Conservation (phyloP, 2,329 filamentous ascomycete genomes). For the Sarocladium strictum region DNA sequence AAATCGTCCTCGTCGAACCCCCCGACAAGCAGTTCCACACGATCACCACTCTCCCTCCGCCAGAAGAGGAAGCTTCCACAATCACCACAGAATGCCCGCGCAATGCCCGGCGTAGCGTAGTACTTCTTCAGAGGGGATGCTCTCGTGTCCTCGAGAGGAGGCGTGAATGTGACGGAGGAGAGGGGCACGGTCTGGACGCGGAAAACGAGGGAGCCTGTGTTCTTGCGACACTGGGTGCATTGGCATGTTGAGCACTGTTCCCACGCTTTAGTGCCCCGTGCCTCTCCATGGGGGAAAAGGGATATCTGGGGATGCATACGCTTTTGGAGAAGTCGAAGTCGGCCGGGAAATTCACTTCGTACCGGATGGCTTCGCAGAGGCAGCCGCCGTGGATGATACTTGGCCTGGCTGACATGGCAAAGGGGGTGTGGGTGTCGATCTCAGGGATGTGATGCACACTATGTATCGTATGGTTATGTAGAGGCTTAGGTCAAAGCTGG, state of each 20-base stretch:
- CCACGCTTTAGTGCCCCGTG: background rate
- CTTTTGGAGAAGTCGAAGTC: conserved; percentile 36
- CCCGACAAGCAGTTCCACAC: conserved; percentile 33
- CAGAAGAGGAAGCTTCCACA: conserved; percentile 47
- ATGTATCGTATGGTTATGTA: too few species aligned
- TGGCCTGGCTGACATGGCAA: conserved; percentile 16
- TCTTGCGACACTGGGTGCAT: conserved; percentile 49
- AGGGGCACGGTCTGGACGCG: conserved; percentile 31
- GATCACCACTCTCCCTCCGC: conserved; percentile 24
- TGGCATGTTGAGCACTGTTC: conserved; percentile 41
- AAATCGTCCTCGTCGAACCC: conserved; percentile 39
- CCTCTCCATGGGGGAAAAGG: background rate
- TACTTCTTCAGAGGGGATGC: conserved; percentile 30
- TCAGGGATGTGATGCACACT: background rate
- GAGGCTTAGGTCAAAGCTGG: too few species aligned
- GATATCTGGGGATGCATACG: conserved; percentile 17
- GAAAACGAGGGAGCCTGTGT: conserved; percentile 41
- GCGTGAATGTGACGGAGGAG: conserved; percentile 28
- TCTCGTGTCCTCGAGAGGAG: conserved; percentile 11
- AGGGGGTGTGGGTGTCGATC: background rate
- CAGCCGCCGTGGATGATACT: conserved; percentile 42
- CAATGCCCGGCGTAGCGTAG: conserved; percentile 30
- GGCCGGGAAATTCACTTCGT: conserved; percentile 38
- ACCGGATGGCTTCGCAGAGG: conserved; percentile 43
- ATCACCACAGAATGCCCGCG: conserved; percentile 41